phyloP scores from a whole-genome alignment of 805 yeast species.

The Pichia deserticola region DNA sequence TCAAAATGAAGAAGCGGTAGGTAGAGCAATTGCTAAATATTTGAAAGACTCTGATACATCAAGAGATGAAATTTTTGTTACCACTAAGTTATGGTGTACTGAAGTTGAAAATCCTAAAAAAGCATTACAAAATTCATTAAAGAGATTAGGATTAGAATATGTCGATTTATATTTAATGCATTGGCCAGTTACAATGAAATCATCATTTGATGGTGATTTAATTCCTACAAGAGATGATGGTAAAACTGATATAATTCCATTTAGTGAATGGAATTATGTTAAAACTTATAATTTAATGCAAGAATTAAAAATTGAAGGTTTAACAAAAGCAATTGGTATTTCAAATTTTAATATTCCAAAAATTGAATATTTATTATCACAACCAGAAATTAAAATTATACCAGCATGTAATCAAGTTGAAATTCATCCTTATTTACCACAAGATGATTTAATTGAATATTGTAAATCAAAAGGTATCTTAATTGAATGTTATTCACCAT shows the following conservation, averaged over 20 bases:
- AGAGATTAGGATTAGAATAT: slow-evolving; percentile 62
- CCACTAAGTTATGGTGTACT: slow-evolving; percentile 62
- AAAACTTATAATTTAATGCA: slow-evolving; percentile 62
- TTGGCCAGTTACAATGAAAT: slow-evolving; percentile 57
- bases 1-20: slow-evolving; percentile 51
- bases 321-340: slow-evolving; percentile 60
- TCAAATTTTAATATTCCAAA: slow-evolving; percentile 59
- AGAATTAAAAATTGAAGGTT: slow-evolving; percentile 31
- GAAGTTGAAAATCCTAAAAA: slow-evolving; percentile 41
- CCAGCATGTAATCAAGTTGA: slow-evolving; percentile 56
- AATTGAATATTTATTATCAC: slow-evolving; percentile 41
- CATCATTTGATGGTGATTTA: slow-evolving; percentile 23
- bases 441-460: slow-evolving; percentile 47
- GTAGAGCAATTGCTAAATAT: slow-evolving; percentile 45
- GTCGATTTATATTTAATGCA: slow-evolving; percentile 75
- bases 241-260: slow-evolving; percentile 25
- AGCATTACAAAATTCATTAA: slow-evolving; percentile 52
- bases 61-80: slow-evolving; percentile 56
- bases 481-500: slow-evolving; percentile 72
- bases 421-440: slow-evolving; percentile 64
- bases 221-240: slow-evolving; percentile 25
- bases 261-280: slow-evolving; percentile 32
- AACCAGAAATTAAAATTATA: slow-evolving; percentile 38
- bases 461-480: slow-evolving; percentile 45
- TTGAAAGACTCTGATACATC: slow-evolving; percentile 49